These are phyloP conservation scores for Volvariella volvacea DNA, from an alignment of 1,284 basidiomycete species.

Conservation along the genomic window DNA sequence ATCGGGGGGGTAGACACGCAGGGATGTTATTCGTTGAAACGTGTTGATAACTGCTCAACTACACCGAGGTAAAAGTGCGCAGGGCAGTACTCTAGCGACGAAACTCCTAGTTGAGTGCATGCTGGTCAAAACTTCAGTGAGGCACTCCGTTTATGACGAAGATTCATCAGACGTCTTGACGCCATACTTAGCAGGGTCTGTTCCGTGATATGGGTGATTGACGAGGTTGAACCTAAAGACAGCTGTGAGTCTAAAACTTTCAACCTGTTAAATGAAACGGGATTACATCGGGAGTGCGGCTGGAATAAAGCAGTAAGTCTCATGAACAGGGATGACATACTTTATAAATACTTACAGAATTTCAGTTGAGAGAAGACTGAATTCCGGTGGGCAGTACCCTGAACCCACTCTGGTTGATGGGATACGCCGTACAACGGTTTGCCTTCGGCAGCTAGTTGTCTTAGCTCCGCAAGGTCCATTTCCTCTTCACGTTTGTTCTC, in stretches of 20 bases:
- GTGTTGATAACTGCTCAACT: too few relatives aligned
- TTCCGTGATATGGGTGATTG: slow-evolving; percentile 84
- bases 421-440: slow-evolving; percentile 84
- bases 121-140: too few relatives aligned
- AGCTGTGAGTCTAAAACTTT: slow-evolving; percentile 10
- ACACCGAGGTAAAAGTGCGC: too few relatives aligned
- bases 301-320: slow-evolving; percentile 19
- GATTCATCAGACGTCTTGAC: slow-evolving; percentile 18
- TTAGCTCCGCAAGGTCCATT: slow-evolving; percentile 72
- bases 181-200: slow-evolving; percentile 77
- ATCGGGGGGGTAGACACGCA: too few relatives aligned
- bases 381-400: slow-evolving; percentile 85
- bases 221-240: slow-evolving; percentile 82
- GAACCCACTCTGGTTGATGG: slow-evolving; percentile 81
- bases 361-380: slow-evolving; percentile 91
- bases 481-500: slow-evolving; percentile 86
- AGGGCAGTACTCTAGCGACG: too few relatives aligned
- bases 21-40: too few relatives aligned
- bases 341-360: slow-evolving; percentile 58
- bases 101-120: too few relatives aligned
- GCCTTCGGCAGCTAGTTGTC: slow-evolving; percentile 63
- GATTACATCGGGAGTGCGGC: slow-evolving; percentile 65
- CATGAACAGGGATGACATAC: slow-evolving; percentile 10
- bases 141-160: too few relatives aligned
- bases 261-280: neutral